Base-by-base conservation (phyloP, 768 basidiomycete genomes). In the Phaffia tasmanica region DNA sequence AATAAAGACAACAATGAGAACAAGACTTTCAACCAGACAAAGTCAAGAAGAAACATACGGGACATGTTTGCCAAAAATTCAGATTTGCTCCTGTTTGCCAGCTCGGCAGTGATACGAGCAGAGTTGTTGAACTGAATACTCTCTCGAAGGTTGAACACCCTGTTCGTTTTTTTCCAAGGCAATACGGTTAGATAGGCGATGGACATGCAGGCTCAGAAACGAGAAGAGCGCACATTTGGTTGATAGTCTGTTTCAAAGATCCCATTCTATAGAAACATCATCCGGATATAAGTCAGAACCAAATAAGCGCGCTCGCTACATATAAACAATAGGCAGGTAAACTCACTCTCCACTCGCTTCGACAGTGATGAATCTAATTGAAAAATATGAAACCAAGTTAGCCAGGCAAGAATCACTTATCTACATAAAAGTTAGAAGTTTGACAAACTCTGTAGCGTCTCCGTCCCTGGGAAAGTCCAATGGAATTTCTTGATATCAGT, bases 11-110 rank as follows among this genome's bases (percentile, higher is more conserved):
- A 61, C 29, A 21, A 42, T 42, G 35, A 42, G 35, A 4, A 42
- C 35, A 42, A 11, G 35, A 42, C 6, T 11, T 42, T 42, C 35
- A 62, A 63, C 51, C 29, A 61, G 46, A 56, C 19, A 68, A n/a
- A n/a, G 19, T 80, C 85, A 16, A 67, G 89, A 90, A 92, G 80
- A 74, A 93, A 94, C 79, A 93, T 91, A 75, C 95, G 93, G 8
- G 85, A 88, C 94, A 98, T 99, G 72, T 98, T 98, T 2, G 95
- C 95, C 80, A 98, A 82, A 80, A 98, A 98, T 79, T 99, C 95
- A 53, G 86, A 88, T 81, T 99, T 98, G 76, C 83, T 86, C 77
- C 89, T 83, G 76, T 99, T 98, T n/a, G 95, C 95, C 74, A 94
- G 77, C 77, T 99, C 95, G 53, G 95, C 95, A 0, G 93, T 92